Evolutionary conservation across 305 asterid species (phyloP).

Genomic region (Fraxinus floribunda): DNA sequence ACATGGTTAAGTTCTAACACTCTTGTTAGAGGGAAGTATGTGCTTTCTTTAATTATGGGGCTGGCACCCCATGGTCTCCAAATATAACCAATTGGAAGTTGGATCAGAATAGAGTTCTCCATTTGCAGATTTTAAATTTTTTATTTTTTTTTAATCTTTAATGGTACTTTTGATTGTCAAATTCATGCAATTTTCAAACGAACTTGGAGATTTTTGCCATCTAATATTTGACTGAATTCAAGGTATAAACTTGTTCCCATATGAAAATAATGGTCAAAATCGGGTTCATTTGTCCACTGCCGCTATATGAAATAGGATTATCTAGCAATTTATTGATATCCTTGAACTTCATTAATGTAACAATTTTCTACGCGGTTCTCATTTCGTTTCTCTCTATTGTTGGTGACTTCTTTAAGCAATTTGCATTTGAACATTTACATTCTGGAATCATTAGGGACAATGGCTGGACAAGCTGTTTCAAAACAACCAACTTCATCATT

Average conservation of each 20-base stretch:
- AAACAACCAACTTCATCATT: slow-evolving; percentile 42
- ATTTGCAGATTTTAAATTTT: background rate
- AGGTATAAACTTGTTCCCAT: background rate
- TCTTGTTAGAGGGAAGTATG: background rate
- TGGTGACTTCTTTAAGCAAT: slow-evolving; percentile 12
- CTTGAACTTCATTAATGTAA: background rate
- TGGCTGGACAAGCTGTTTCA: slow-evolving; percentile 66
- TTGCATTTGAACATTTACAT: background rate
- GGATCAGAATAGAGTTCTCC: background rate
- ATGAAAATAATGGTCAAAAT: background rate
- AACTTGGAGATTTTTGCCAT: background rate
- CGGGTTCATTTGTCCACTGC: background rate
- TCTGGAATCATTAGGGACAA: slow-evolving; percentile 29
- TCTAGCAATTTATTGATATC: background rate
- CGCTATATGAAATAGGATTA: background rate
- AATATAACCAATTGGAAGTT: background rate
- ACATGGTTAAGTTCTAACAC: background rate
- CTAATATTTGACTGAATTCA: background rate
- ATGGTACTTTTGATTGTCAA: background rate
- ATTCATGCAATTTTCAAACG: background rate
- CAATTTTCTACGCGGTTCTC: background rate
- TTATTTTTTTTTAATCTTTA: background rate
- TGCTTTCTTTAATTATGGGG: background rate
- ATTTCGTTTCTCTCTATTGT: slow-evolving; percentile 11
- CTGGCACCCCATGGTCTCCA: background rate